Percentiles rank a stretch among this genome's conserved stretches.
These are phyloP conservation scores for Bipolaris oryzae DNA, from an alignment of 2,329 filamentous ascomycete genomes.

Conservation along the genomic window DNA sequence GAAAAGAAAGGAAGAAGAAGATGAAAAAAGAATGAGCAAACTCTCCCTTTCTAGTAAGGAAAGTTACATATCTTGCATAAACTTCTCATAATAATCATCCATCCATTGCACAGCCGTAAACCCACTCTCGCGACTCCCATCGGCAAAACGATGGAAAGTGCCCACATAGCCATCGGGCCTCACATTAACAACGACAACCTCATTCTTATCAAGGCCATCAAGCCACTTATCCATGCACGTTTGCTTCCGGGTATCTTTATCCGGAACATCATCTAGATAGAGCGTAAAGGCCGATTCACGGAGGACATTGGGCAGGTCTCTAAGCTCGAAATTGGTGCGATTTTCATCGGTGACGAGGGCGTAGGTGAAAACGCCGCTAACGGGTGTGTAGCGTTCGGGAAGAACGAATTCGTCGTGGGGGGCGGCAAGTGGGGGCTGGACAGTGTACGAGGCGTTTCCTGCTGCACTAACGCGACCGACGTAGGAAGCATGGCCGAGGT, in stretches of 20 bases:
- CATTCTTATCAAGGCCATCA: constrained; percentile 60
- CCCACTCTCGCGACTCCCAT: constrained; percentile 38
- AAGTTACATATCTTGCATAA: constrained; percentile 46
- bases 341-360: constrained; percentile 66
- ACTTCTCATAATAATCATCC: constrained; percentile 58
- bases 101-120: constrained; percentile 53
- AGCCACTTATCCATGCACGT: constrained; percentile 73
- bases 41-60: no score
- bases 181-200: constrained; percentile 70
- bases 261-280: constrained; percentile 70
- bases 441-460: constrained; percentile 66
- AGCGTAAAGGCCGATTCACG: constrained; percentile 73
- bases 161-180: constrained; percentile 77
- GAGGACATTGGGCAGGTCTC: constrained; percentile 66
- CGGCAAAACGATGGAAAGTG: constrained; percentile 57
- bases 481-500: constrained; percentile 60
- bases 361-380: constrained; percentile 73
- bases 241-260: constrained; percentile 58
- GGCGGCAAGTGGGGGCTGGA: constrained; percentile 62
- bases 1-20: no score
- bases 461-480: constrained; percentile 65
- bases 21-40: no score
- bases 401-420: constrained; percentile 70
- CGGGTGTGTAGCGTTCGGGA: constrained; percentile 70
- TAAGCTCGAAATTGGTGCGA: constrained; percentile 68